These are phyloP conservation scores for Candida sonorensis DNA, from an alignment of 805 yeast species.

Conservation along the genomic window DNA sequence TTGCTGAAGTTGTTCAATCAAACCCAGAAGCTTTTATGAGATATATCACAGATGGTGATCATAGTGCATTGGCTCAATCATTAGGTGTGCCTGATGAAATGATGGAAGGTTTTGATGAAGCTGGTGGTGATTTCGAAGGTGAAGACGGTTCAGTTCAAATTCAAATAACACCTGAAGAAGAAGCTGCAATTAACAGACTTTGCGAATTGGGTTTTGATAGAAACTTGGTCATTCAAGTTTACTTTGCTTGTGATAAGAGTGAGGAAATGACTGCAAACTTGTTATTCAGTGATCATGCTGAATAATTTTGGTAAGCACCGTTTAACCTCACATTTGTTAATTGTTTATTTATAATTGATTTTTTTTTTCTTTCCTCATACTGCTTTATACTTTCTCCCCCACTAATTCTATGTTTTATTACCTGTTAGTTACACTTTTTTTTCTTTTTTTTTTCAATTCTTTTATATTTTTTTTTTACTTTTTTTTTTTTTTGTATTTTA, in stretches of 20 bases:
- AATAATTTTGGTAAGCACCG: slow-evolving; percentile 8
- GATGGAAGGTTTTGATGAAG: slow-evolving; percentile 30
- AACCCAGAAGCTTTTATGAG: slow-evolving; percentile 89
- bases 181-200: slow-evolving; percentile 81
- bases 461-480: not conserved
- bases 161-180: slow-evolving; percentile 72
- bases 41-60: slow-evolving; percentile 59
- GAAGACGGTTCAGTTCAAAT: slow-evolving; percentile 45
- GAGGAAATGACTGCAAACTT: slow-evolving; percentile 96
- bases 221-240: slow-evolving; percentile 81
- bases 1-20: slow-evolving; percentile 69
- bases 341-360: not conserved
- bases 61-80: slow-evolving; percentile 41
- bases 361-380: no score
- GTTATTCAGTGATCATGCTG: slow-evolving; percentile 56
- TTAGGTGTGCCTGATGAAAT: slow-evolving; percentile 34
- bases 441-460: no score
- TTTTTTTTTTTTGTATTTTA: not conserved
- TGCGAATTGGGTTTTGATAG: slow-evolving; percentile 93
- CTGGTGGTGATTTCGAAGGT: slow-evolving; percentile 31
- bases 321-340: no score
- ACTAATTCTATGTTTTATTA: no score
- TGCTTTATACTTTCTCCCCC: no score
- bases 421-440: no score
- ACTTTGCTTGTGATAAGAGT: slow-evolving; percentile 95